phyloP scores from a whole-genome alignment of 768 basidiomycete species.

The Chlorophyllum brunneum region DNA sequence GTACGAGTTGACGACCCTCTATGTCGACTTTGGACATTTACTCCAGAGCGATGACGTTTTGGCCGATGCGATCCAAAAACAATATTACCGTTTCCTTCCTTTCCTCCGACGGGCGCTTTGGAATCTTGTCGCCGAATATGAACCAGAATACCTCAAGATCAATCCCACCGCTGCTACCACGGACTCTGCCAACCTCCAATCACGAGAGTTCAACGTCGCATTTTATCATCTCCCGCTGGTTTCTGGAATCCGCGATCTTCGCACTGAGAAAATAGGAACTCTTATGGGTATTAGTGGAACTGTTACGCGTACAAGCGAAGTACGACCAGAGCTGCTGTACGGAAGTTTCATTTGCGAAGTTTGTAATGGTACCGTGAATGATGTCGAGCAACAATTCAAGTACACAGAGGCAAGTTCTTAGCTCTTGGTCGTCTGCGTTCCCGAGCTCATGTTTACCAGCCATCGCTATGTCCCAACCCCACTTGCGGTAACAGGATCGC shows the following conservation, averaged over 20 bases:
- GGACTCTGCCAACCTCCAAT: slow-evolving; percentile 83
- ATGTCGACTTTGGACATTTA: slow-evolving; percentile 92
- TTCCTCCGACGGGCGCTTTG: slow-evolving; percentile 90
- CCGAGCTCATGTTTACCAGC: slow-evolving; percentile 40
- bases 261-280: slow-evolving; percentile 91
- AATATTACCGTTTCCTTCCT: slow-evolving; percentile 96
- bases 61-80: slow-evolving; percentile 87
- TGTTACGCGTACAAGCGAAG: slow-evolving; percentile 96
- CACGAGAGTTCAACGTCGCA: slow-evolving; percentile 91
- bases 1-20: slow-evolving; percentile 92
- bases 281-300: slow-evolving; percentile 96
- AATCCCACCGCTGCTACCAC: slow-evolving; percentile 87
- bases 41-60: slow-evolving; percentile 89
- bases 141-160: slow-evolving; percentile 92
- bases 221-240: slow-evolving; percentile 94
- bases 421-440: neutral
- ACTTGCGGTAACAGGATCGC: slow-evolving; percentile 86
- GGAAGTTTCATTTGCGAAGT: slow-evolving; percentile 93
- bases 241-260: slow-evolving; percentile 89
- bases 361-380: slow-evolving; percentile 81
- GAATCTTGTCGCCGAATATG: slow-evolving; percentile 84
- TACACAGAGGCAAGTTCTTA: slow-evolving; percentile 79
- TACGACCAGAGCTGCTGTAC: slow-evolving; percentile 89
- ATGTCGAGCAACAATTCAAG: slow-evolving; percentile 99
- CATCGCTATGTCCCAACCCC: slow-evolving; percentile 89